Base-by-base conservation (phyloP, 164 flowering plant genomes). In the Stephania yunnanensis region DNA sequence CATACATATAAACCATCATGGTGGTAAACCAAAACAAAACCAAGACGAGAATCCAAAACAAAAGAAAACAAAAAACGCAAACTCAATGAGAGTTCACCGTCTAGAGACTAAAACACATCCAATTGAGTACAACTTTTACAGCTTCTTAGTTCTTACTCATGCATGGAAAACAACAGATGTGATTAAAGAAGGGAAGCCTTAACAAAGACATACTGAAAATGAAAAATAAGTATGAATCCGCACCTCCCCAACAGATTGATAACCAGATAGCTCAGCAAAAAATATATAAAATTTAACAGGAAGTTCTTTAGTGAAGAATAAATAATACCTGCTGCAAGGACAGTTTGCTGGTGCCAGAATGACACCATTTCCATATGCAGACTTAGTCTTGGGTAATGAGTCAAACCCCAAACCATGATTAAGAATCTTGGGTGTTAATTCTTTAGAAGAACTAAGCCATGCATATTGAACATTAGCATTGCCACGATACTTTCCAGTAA, bases 391-490 rank as follows among this genome's bases (percentile, higher is more conserved):
- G 9, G 83, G 81, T 6, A 74, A 61, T 50, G 77, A 87, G 82
- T 77, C 79, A 74, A 80, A 71, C 22, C 91, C 88, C 76, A 94
- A 80, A 15, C 97, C 97, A 84, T 90, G 82, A 68, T 71, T 80
- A 89, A 89, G 79, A n/a, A 91, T 80, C 48, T 80, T 78, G 44
- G 87, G 71, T 1, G 82, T 63, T 9, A 78, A 89, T 66, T 72
- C 87, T 65, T 87, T 87, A 0, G 94, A 82, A 73, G 83, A 78
- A 78, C 90, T 84, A 78, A 94, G 90, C 99, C 99, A 96, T 25
- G 93, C 99, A 89, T 81, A 87, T 10, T 75, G 79, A 74, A 96
- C 87, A 87, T 91, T 94, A 44, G 99, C 89, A 82, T 86, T 81
- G 9, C 98, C 97, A 67, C 92, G 94, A 71, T 71, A 76, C 61